Evolutionary conservation across 1,139 yeast genomes (phyloP), one percentile per base, ranked within the genome.

Genomic region (Blastobotrys indianensis): DNA sequence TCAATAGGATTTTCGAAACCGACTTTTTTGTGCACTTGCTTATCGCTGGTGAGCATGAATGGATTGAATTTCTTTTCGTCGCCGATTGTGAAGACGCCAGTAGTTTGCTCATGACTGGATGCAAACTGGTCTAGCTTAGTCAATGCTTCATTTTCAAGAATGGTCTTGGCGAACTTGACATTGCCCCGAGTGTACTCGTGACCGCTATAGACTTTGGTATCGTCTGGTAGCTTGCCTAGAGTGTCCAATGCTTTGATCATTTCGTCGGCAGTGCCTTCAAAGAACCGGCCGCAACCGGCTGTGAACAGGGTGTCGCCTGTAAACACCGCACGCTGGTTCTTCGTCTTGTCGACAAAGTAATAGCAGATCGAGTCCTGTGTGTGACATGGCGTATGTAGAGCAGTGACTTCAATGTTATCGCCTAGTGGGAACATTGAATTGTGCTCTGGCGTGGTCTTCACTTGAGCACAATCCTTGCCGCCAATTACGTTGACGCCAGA

Each of bases 301-400:
- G 77, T 85, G 67, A 92, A 94, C 44, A 92, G 70, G 0, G 98
- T 92, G 65, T 92, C 99, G 8, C 99, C 99, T 0, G 97, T 87
- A 65, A 92, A 87, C 2, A 92, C 90, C 1, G 83, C 92, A 53
- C 72, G 73, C 54, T 88, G 78, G 31, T 72, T 72, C 1, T 87
- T 78, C 32, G 67, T 66, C 10, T 65, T 56, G 62, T 92, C 97
- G 44, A 70, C 71, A 0, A 78, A 86, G 56, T 67, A 85, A 66
- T 87, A 92, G 62, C 97, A 90, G 49, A 92, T 85, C 4, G 95
- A 85, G 64, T 94, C 98, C 64, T 85, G 94, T 0, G 99, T 92
- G 62, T 92, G 99, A 62, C 99, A 92, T 1, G 99, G 98, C 0
- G 99, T 92, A 65, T 92, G 92, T 42, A 92, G 71, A 1, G 97